Base-by-base conservation (phyloP, 2,329 filamentous ascomycete genomes). In the Botryosphaeria dothidea region DNA sequence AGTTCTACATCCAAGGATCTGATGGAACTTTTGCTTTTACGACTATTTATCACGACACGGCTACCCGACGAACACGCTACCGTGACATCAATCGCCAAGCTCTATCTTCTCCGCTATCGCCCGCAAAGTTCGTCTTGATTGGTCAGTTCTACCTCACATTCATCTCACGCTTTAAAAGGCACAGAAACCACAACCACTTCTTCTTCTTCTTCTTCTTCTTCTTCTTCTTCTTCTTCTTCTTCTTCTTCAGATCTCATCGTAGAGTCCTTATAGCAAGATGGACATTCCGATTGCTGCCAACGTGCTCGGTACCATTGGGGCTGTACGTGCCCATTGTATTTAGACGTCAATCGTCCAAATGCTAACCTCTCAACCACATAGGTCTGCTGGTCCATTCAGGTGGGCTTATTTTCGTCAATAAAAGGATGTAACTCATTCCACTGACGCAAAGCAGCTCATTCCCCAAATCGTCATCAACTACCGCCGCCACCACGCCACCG, bases 401-500 rank as follows among this genome's bases (percentile, higher is more conserved):
- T 86, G 74, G 15, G 29, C 17, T 3, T 21, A 23, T 9, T 25
- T 56, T 57, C 36, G 8, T 8, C n/a, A 6, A n/a, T 8, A 5
- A 1, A 1, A 31, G n/a, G 4, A 21, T 13, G 17, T 5, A 19
- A 3, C 5, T 2, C n/a, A 7, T 3, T 11, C 5, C 17, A 3
- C 13, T 9, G 19, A 45, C n/a, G 4, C 45, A 23, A 29, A 31
- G n/a, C 71, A 91, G 83, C 80, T 91, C 27, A 84, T 91, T 27
- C 89, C 89, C 0, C 89, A 92, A 72, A 90, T 91, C 56, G 74
- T 88, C 36, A 84, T 90, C 70, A 92, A 92, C 70, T 87, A 88
- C 70, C 83, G 85, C 4, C 81, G 88, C 1, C 88, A 90, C 72
- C 82, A 90, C 78, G 88, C 88, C 1, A 84, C 81, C 0, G 89